phyloP scores from a whole-genome alignment of 192 early-diverging fungal genomes.

The Rhizophagus sp. region DNA sequence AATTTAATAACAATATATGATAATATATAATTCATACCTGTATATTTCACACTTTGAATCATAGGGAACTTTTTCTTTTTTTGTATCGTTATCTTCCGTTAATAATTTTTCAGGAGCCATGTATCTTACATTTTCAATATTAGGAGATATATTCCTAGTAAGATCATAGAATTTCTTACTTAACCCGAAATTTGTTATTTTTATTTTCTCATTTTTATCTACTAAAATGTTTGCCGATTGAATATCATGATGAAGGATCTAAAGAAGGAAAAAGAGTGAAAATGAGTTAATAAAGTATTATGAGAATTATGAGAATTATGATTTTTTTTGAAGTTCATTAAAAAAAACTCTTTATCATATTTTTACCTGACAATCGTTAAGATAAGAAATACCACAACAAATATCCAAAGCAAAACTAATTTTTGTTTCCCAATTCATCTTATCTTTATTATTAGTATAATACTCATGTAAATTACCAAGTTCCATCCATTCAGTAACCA shows the following conservation, averaged over 20 bases:
- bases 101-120: constrained; percentile 13
- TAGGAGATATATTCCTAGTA: constrained; percentile 4
- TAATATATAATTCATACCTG: background rate
- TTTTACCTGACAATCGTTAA: constrained; percentile 26
- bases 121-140: constrained; percentile 12
- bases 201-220: background rate
- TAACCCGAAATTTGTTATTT: constrained; percentile 14
- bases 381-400: constrained; percentile 38
- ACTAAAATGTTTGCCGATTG: constrained; percentile 5
- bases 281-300: background rate
- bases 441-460: constrained; percentile 29
- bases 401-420: constrained; percentile 40
- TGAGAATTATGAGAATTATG: no score
- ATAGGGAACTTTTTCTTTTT: background rate
- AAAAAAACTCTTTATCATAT: background rate
- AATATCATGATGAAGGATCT: constrained; percentile 29
- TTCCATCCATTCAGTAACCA: constrained; percentile 42
- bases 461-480: constrained; percentile 43
- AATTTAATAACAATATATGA: no score
- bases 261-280: no score
- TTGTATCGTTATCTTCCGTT: no score
- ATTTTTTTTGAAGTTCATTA: no score
- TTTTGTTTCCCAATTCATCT: constrained; percentile 26
- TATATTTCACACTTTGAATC: constrained; percentile 11
- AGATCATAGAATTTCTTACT: background rate